phyloP scores from a whole-genome alignment of 169 alveolate genomes.

The Amoebophrya sp. region DNA sequence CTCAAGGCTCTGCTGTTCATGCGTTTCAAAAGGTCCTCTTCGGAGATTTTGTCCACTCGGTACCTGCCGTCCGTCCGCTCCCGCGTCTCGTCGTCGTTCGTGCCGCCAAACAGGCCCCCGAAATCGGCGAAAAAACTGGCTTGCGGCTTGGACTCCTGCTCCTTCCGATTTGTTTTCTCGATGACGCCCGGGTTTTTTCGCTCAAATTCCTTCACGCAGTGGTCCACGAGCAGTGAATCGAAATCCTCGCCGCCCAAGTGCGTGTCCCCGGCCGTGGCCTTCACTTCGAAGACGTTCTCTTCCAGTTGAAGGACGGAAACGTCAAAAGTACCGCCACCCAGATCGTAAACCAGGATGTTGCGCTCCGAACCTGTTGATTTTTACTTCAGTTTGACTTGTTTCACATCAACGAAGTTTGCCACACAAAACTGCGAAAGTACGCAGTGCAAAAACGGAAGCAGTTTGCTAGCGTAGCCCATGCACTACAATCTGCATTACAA shows the following conservation, averaged over 20 bases:
- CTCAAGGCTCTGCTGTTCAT: slow-evolving; percentile 54
- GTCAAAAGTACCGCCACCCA: slow-evolving; percentile 75
- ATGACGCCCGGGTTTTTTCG: slow-evolving; percentile 61
- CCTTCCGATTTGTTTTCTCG: neutral
- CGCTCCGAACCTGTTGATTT: slow-evolving; percentile 35
- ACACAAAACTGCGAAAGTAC: neutral
- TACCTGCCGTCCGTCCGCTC: neutral
- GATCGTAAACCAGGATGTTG: slow-evolving; percentile 62
- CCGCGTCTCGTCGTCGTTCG: neutral
- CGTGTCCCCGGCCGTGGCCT: slow-evolving; percentile 98
- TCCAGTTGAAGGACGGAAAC: slow-evolving; percentile 66
- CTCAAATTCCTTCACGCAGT: slow-evolving; percentile 87
- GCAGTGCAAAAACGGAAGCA: neutral
- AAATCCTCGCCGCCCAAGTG: slow-evolving; percentile 99
- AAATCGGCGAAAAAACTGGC: neutral
- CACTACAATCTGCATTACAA: neutral
- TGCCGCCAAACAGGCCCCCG: neutral
- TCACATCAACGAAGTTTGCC: neutral
- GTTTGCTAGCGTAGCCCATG: neutral
- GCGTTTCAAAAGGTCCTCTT: slow-evolving; percentile 3
- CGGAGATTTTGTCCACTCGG: neutral
- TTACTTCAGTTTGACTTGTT: neutral
- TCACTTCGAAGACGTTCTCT: slow-evolving; percentile 60
- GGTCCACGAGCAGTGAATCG: slow-evolving; percentile 82
- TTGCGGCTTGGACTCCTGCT: neutral